Base-by-base conservation (phyloP, 2,329 filamentous ascomycete genomes). In the Cladophialophora chaetospira region DNA sequence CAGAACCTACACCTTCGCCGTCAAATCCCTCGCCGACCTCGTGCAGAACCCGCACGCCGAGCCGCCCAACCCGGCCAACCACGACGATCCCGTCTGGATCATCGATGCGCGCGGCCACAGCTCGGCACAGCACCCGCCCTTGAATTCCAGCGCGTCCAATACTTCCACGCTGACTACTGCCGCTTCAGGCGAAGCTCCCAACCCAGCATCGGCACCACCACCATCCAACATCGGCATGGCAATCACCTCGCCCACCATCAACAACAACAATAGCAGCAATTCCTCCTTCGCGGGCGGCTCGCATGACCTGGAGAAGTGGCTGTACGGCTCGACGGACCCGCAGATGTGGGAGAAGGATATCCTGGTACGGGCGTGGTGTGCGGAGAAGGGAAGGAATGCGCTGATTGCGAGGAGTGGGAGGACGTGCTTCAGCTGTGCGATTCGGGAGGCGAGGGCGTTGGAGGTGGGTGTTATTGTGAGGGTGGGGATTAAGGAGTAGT, bases 301-400 rank as follows among this genome's bases (percentile, higher is more conserved):
- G 8, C 8, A 15, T 3, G 13, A 21, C 36, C 19, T 42, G 38
- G 36, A 55, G 35, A 17, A 52, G 51, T 46, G 31, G 6, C 31
- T 45, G 29, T 64, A 23, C 35, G 59, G 46, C 28, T 60, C 48
- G 15, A 23, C 55, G 40, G 52, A 67, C 38, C 55, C 64, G 29
- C 61, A 64, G 36, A 57, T 65, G 1, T 51, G 64, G 52, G 66
- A 69, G 11, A 72, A 70, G 57, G 75, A 77, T 60, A 69, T 71
- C 0, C 72, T 76, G 51, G 74, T 68, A 5, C 69, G 75, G 19
- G 73, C 75, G 2, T 78, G 75, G 75, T 77, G 75, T 60, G 71
- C 74, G 8, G 69, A 73, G 29, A 68, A 72, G 28, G 75, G 73
- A 10, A 69, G 68, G 36, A 66, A 74, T 65, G 74, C 75, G 3